Base-by-base conservation (phyloP, 306 rosid species). In the Ceratonia siliqua region DNA sequence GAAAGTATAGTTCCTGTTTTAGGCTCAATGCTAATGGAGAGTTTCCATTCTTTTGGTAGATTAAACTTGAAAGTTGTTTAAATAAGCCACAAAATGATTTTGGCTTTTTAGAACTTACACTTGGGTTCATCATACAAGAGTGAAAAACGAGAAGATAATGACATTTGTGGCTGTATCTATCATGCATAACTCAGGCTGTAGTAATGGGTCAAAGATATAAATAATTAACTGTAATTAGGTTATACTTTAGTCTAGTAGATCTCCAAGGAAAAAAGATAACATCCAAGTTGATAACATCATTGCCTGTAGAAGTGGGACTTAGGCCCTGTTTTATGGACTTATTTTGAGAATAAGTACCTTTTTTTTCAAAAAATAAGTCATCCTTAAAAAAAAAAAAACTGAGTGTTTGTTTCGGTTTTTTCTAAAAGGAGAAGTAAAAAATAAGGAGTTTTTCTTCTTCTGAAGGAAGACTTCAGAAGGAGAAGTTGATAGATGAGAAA, bases 61-160 rank as follows among this genome's bases (percentile, higher is more conserved):
- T 79, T 63, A 21, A 32, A 22, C 59, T 62, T 42, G 17, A 28
- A 58, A 59, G 48, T 49, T 68, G 42, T 55, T 79, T 64, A 8
- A 73, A 56, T 46, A 46, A 13, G 4, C 43, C 38, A 53, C 30
- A 62, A 62, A 71, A 14, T 21, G 18, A 59, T 24, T 5, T 25
- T 48, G 21, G 56, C 28, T 12, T 48, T 58, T 43, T 46, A 62
- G 39, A 22, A 35, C 27, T 46, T 30, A 25, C 22, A 25, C 63
- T 11, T 36, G 8, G 11, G 18, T 48, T 13, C 57, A 28, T 25
- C 36, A 21, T 62, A 15, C 48, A 24, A 43, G 25, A 54, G 62
- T 52, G 46, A 35, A 45, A 20, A 36, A 5, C 32, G 2, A 50
- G 27, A 50, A 50, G 57, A 49, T 8, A 43, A 43, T 62, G 69